phyloP scores from a whole-genome alignment of 2,329 filamentous ascomycete species.

The Colletotrichum sp. region DNA sequence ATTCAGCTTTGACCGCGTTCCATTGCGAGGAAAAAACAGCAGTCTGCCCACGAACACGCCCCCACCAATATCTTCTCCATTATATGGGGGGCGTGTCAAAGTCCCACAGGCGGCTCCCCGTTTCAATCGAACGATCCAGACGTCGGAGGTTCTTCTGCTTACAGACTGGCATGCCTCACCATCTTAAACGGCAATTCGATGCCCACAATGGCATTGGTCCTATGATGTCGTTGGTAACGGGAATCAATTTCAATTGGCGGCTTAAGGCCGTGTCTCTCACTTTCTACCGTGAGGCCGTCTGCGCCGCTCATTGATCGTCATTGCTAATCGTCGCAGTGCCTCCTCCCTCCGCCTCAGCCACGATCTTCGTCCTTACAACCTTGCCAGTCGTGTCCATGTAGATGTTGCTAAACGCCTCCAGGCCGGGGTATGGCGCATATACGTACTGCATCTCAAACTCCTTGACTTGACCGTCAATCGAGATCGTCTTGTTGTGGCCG shows the following conservation, averaged over 20 bases:
- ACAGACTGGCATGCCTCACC: background rate
- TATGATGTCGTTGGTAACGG: background rate
- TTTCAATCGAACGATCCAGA: background rate
- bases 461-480: slow-evolving; percentile 44
- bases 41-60: background rate
- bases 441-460: slow-evolving; percentile 58
- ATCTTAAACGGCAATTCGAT: background rate
- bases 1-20: background rate
- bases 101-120: background rate
- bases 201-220: background rate
- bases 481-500: slow-evolving; percentile 53
- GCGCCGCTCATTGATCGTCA: slow-evolving; percentile 25
- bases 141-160: slow-evolving; percentile 5
- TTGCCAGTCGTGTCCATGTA: slow-evolving; percentile 50
- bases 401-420: slow-evolving; percentile 51
- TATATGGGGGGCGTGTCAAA: background rate
- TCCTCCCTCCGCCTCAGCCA: slow-evolving; percentile 57
- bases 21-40: background rate
- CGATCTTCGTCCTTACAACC: slow-evolving; percentile 55
- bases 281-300: background rate
- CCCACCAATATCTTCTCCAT: background rate
- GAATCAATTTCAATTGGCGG: background rate
- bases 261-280: background rate
- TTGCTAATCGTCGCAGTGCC: slow-evolving; percentile 56
- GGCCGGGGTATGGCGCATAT: slow-evolving; percentile 54